These are phyloP conservation scores for Azolla pinnata DNA, from an alignment of 75 land plant species.

Conservation along the genomic window DNA sequence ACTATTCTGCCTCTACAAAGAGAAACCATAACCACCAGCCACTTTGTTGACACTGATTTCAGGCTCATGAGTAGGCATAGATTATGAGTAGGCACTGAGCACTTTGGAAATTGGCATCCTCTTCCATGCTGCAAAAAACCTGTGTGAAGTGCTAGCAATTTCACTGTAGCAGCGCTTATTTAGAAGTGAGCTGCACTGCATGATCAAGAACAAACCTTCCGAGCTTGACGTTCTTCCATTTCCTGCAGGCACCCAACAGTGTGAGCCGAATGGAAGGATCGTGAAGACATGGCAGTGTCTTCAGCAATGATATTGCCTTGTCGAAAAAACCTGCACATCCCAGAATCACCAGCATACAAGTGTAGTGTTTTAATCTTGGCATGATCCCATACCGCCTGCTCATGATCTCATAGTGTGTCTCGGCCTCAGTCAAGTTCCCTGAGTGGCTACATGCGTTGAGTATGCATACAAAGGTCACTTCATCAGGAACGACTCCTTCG, in stretches of 20 bases:
- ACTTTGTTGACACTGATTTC: too few relatives aligned
- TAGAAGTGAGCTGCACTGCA: too few relatives aligned
- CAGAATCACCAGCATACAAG: neutral
- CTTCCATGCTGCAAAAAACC: too few relatives aligned
- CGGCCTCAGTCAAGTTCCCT: constrained; percentile 21
- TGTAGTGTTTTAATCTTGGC: neutral
- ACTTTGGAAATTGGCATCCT: too few relatives aligned
- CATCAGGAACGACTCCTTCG: constrained; percentile 27
- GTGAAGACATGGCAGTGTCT: neutral
- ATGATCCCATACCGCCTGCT: neutral
- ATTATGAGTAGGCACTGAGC: too few relatives aligned
- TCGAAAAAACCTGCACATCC: constrained; percentile 33
- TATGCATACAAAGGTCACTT: constrained; percentile 19
- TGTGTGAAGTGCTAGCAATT: too few relatives aligned
- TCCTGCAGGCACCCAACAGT: constrained; percentile 1
- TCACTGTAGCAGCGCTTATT: too few relatives aligned
- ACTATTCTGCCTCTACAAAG: too few relatives aligned
- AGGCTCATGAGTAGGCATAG: too few relatives aligned
- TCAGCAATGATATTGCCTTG: constrained; percentile 13
- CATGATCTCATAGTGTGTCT: neutral
- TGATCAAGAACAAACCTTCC: too few relatives aligned
- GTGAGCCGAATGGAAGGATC: neutral
- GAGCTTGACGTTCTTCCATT: too few relatives aligned
- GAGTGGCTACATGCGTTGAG: constrained; percentile 38
- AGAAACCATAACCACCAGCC: too few relatives aligned